A percentile compares a stretch with the other conserved stretches of the same genome.
Evolutionary conservation across 2,329 filamentous ascomycete species (phyloP).

Genomic region (Diplocarpon rosae): DNA sequence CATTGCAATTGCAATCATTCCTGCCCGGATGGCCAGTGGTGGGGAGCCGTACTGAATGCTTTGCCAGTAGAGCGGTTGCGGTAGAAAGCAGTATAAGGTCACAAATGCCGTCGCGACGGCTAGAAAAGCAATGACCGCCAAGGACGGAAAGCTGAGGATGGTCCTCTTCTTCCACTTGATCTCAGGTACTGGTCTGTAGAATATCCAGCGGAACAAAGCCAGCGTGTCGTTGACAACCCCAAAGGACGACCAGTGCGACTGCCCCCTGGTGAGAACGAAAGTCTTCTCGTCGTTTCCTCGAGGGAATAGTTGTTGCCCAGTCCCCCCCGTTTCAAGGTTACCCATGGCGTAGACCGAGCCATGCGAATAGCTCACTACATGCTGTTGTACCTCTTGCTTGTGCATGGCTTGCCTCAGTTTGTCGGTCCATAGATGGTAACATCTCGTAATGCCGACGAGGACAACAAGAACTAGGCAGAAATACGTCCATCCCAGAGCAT

Average conservation of each 20-base stretch:
- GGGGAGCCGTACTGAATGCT: constrained; percentile 82
- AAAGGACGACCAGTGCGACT: constrained; percentile 67
- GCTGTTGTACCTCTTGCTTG: constrained; percentile 66
- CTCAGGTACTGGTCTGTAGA: constrained; percentile 77
- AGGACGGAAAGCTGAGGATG: constrained; percentile 68
- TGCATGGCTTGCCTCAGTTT: constrained; percentile 83
- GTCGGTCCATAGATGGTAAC: constrained; percentile 88
- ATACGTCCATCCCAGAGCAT: constrained; percentile 79
- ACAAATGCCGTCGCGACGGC: constrained; percentile 60
- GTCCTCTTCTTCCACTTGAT: constrained; percentile 52
- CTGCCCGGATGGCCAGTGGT: constrained; percentile 73
- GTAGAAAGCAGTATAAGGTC: constrained; percentile 72
- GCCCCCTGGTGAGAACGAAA: constrained; percentile 41
- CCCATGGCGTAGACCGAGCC: constrained; percentile 50
- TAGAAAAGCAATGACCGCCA: constrained; percentile 60
- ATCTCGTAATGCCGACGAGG: constrained; percentile 55
- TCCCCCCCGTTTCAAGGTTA: constrained; percentile 41
- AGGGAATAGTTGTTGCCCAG: constrained; percentile 61
- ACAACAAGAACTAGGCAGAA: constrained; percentile 66
- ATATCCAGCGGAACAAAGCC: constrained; percentile 77
- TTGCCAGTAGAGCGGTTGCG: constrained; percentile 79
- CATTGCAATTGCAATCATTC: constrained; percentile 86
- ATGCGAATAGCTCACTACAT: constrained; percentile 44
- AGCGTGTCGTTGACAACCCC: constrained; percentile 65
- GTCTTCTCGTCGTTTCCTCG: constrained; percentile 43